Percentiles rank a stretch among this genome's conserved stretches.
phyloP scores from a whole-genome alignment of 495 filamentous ascomycete species.

The Aspergillus ellipticus region DNA sequence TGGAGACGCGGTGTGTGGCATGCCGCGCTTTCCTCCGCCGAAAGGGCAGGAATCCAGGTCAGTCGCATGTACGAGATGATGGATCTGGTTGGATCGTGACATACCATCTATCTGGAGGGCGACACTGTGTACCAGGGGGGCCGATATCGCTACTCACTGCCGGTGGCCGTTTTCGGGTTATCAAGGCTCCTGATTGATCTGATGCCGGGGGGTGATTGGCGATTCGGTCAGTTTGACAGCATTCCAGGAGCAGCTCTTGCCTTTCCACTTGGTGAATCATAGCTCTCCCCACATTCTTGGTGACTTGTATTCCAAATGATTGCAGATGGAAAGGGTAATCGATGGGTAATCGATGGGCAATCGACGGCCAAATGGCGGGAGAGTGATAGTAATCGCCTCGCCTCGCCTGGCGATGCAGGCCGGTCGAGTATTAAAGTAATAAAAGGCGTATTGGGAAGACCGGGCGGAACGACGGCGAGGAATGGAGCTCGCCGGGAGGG shows the following conservation, averaged over 20 bases:
- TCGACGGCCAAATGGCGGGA: background rate
- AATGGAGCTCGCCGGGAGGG: background rate
- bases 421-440: background rate
- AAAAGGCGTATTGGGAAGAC: background rate
- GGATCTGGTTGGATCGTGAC: background rate
- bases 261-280: background rate
- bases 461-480: background rate
- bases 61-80: background rate
- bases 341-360: background rate
- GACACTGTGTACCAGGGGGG: background rate
- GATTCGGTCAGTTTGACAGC: slow-evolving; percentile 2
- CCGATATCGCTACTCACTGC: background rate
- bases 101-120: slow-evolving; percentile 1
- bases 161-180: slow-evolving; percentile 4
- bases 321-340: background rate
- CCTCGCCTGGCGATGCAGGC: background rate
- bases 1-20: background rate
- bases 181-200: background rate
- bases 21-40: background rate
- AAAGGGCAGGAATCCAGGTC: background rate
- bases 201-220: slow-evolving; percentile 3
- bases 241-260: slow-evolving; percentile 5
- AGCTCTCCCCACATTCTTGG: slow-evolving; percentile 3
- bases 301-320: background rate
- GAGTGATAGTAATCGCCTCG: background rate